Evolutionary conservation across 1,284 basidiomycete species (phyloP), one percentile per base, ranked within the genome.

Genomic region (Polyporus tsugae): DNA sequence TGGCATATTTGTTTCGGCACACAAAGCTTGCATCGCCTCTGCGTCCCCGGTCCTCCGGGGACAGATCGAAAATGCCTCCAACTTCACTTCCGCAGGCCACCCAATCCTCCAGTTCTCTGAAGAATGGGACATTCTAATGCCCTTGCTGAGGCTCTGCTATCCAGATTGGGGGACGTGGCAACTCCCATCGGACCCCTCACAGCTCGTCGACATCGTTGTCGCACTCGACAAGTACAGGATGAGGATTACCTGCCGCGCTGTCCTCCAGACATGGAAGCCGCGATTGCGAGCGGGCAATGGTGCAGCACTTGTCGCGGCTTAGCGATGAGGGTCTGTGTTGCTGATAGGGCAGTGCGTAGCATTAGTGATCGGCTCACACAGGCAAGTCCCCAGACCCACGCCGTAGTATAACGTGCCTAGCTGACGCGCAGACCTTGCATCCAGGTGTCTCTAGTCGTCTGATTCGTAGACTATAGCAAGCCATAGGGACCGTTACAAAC

Each of bases 111-210:
- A 6, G 17, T 38, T 58, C 19, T 38, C 19, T 19, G 55, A 58
- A 38, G 19, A 19, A 29, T 29, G 35, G 11, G 17, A n/a, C 6
- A 5, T 58, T 17, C 55, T 58, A 6, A n/a, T 15, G 33, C 6
- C 17, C 29, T 22, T 58, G 35, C n/a, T 58, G 19, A 22, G 55
- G 35, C 35, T 58, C 4, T 58, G 55, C 55, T 58, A 58, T 38
- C 55, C 55, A 17, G 33, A 7, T 11, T 4, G 17, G 11, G 13
- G n/a, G 13, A 17, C 19, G 17, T 38, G 19, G 15, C 7, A 58
- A 4, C 35, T 36, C 11, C 55, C 35, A 58, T 11, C 35, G 55
- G 15, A 38, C 35, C 55, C 55, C 29, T 35, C 55, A 10, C 13
- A 58, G 22, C 35, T 38, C 35, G 55, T n/a, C 55, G 19, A 19